A percentile compares a stretch with the other conserved stretches of the same genome.
Evolutionary conservation across 1,284 basidiomycete genomes (phyloP).

Genomic region (Neotropicomus parvogracilis): DNA sequence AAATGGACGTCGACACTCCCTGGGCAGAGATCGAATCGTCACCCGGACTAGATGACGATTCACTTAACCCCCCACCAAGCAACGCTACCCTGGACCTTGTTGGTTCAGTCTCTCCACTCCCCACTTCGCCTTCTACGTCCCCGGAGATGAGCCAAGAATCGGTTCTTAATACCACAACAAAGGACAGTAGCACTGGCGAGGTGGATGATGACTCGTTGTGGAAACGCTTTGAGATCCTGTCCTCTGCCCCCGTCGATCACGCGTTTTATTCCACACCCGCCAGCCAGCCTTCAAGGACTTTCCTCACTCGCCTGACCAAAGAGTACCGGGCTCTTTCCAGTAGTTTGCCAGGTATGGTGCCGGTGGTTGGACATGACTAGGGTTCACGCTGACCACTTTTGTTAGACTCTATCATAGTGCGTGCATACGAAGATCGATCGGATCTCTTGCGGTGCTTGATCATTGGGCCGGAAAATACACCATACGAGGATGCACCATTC

Average conservation of each 20-base stretch:
- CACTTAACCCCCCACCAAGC: slow-evolving; percentile 14
- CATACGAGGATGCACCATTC: slow-evolving; percentile 90
- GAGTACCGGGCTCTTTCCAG: slow-evolving; percentile 80
- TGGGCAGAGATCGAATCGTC: slow-evolving; percentile 29
- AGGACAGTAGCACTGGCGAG: slow-evolving; percentile 17
- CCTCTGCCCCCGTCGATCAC: slow-evolving; percentile 76
- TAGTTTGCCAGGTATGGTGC: slow-evolving; percentile 71
- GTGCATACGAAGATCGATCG: slow-evolving; percentile 75
- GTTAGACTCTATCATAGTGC: slow-evolving; percentile 66
- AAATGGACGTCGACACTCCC: slow-evolving; percentile 27
- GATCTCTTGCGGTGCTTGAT: slow-evolving; percentile 88
- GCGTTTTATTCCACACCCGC: slow-evolving; percentile 65
- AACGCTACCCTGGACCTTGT: slow-evolving; percentile 19
- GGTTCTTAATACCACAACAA: slow-evolving; percentile 28
- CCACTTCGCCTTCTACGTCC: slow-evolving; percentile 30
- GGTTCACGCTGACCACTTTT: slow-evolving; percentile 5
- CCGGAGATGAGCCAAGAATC: slow-evolving; percentile 34
- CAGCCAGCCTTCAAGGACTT: slow-evolving; percentile 65
- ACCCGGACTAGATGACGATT: slow-evolving; percentile 19
- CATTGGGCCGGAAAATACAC: slow-evolving; percentile 90
- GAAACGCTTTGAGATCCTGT: slow-evolving; percentile 75
- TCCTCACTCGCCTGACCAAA: slow-evolving; percentile 71
- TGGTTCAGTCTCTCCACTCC: slow-evolving; percentile 27
- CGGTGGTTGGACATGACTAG: not conserved
- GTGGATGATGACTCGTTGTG: slow-evolving; percentile 44